Evolutionary conservation across 2,329 filamentous ascomycete genomes (phyloP), one percentile per base, ranked within the genome.

Genomic region (Teratosphaeria destructans): DNA sequence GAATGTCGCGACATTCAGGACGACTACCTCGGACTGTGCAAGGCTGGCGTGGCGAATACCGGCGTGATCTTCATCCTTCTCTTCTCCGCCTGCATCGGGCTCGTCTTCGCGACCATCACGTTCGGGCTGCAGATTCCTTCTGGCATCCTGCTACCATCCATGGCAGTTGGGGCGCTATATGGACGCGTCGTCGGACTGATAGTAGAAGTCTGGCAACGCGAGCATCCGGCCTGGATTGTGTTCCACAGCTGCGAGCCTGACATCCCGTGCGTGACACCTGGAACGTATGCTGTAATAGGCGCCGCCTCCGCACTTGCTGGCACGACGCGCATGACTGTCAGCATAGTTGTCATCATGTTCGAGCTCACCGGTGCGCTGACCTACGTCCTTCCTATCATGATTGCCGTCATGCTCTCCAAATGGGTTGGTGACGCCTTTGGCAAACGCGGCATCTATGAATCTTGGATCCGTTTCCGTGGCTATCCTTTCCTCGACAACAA

Each of bases 261-360:
- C 73, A 78, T 89, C 49, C 85, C 87, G 7, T 99, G 94, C 75
- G 85, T 99, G 56, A 96, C 89, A 0, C 93, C 94, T 0, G 94
- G 93, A 14, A 95, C 93, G 1, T 99, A 99, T 71, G 94, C 94
- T 63, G 95, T 99, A 68, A 88, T 99, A 62, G 94, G 94, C 37
- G 94, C 94, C 0, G 93, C 94, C 0, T 92, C 94, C 3, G 90
- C 93, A n/a, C 84, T 99, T 1, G 90, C 89, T 5, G 94, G 94
- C 55, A 90, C 95, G 39, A 97, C 93, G 19, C 85, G 93, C 66
- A 95, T 99, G 86, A 99, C 94, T 0, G 91, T 96, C 11, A 96
- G 92, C 12, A 96, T 99, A 65, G 93, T 99, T 4, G 94, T 97
- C 69, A 99, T 99, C 76, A 96, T 99, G 94, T 97, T 97, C 70